Evolutionary conservation across 208 protist species (phyloP), one percentile per base, ranked within the genome.

Genomic region (Trypanosoma mega): DNA sequence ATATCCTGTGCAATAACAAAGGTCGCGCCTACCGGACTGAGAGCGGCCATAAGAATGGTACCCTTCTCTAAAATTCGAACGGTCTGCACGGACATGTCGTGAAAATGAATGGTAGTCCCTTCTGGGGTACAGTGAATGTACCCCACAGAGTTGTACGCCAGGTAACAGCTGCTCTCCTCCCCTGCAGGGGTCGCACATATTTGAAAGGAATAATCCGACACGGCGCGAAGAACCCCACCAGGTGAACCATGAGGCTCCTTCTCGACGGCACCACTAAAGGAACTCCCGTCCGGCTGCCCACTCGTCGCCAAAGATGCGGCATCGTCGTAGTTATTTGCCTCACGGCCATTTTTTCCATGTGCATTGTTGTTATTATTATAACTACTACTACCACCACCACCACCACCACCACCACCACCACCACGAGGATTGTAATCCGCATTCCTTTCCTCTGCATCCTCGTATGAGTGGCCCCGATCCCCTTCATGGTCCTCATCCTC

Each of bases 141-240:
- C 2, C 88, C 88, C 0, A 87, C 73, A 9, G 82, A 74, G 70
- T 95, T 95, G 71, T 95, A 95, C 21, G 88, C 88, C 1, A 95
- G 63, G 65, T 91, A 95, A 67, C 88, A 91, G 53, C 72, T 83
- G 49, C 75, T 80, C 36, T 82, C 85, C 34, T 73, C 74, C 9
- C 76, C 83, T 9, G 57, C 49, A 9, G 83, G 88, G 21, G 88
- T 95, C 2, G 88, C 82, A 21, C 88, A 76, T 36, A 89, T 76
- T 56, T 94, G 88, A 58, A 94, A 90, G 29, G 71, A 77, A 59
- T 94, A 94, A 57, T 90, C 83, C 45, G 50, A 45, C 56, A 76
- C 24, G 9, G 49, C 50, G 9, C 41, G n/a, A 26, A 14, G 30
- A 18, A 12, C 12, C 12, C 34, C 34, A 16, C n/a, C n/a, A n/a